Percentiles rank a stretch among this genome's conserved stretches.
Conservation (phyloP, 768 basidiomycete genomes). For the Macrocybe gigantea region DNA sequence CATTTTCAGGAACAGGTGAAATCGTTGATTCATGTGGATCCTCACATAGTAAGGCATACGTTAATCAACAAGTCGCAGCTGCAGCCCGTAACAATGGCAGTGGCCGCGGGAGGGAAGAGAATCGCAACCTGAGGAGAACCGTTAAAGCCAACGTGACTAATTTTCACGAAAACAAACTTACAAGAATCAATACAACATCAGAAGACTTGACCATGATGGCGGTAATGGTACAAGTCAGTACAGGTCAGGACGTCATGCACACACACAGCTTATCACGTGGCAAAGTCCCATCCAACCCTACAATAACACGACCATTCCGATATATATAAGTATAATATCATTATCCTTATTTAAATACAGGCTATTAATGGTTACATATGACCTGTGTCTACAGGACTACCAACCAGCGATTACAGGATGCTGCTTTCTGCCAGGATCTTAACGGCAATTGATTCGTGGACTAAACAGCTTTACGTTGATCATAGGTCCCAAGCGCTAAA, state of each 20-base stretch:
- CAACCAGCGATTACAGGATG: slow-evolving; percentile 21
- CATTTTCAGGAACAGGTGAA: background rate
- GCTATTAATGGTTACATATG: too few species aligned
- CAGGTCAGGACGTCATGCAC: too few species aligned
- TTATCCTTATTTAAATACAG: background rate
- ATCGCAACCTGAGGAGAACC: slow-evolving; percentile 54
- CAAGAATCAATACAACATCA: slow-evolving; percentile 76
- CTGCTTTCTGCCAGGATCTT: slow-evolving; percentile 26
- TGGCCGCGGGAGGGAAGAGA: slow-evolving; percentile 78
- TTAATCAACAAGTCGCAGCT: slow-evolving; percentile 85
- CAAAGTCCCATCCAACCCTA: background rate
- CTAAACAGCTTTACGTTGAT: slow-evolving; percentile 10
- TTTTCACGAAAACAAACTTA: slow-evolving; percentile 23
- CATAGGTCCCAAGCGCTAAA: background rate
- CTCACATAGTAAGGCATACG: slow-evolving; percentile 71
- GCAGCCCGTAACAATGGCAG: slow-evolving; percentile 73
- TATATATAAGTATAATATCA: background rate
- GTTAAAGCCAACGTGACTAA: background rate
- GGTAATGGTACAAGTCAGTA: background rate
- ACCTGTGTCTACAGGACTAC: too few species aligned
- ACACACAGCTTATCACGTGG: too few species aligned
- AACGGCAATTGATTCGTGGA: slow-evolving; percentile 30
- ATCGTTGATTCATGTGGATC: slow-evolving; percentile 1
- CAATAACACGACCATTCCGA: background rate
- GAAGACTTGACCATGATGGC: slow-evolving; percentile 52